Evolutionary conservation across 2,329 filamentous ascomycete species (phyloP).

Genomic region (Westerdykella aurantiaca): DNA sequence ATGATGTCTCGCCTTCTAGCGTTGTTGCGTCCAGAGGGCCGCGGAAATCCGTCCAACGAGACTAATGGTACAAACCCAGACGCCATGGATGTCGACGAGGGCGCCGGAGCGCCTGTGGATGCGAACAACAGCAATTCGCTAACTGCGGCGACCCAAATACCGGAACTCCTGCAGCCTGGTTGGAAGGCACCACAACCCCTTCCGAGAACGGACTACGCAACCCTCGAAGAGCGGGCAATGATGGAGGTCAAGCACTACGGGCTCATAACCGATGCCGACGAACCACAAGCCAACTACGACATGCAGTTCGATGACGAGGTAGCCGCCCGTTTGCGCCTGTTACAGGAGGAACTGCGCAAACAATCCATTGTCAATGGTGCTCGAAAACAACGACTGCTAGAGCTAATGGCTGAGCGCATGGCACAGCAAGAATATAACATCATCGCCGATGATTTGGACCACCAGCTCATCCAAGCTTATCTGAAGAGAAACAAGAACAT

Average conservation of each 20-base stretch:
- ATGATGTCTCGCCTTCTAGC: slow-evolving; percentile 76
- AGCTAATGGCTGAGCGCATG: slow-evolving; percentile 86
- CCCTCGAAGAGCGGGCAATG: slow-evolving; percentile 85
- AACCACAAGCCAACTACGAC: slow-evolving; percentile 69
- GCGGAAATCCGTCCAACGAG: slow-evolving; percentile 53
- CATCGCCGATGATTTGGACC: slow-evolving; percentile 93
- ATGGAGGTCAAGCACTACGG: slow-evolving; percentile 88
- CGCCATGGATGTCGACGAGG: slow-evolving; percentile 43
- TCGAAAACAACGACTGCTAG: slow-evolving; percentile 77
- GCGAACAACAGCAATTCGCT: slow-evolving; percentile 35
- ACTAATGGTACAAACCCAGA: slow-evolving; percentile 48
- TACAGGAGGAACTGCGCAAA: slow-evolving; percentile 76
- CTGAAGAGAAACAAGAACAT: slow-evolving; percentile 92
- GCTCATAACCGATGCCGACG: slow-evolving; percentile 69
- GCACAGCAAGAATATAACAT: slow-evolving; percentile 95
- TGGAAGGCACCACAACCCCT: slow-evolving; percentile 72
- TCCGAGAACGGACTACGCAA: slow-evolving; percentile 71
- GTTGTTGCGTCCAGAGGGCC: slow-evolving; percentile 71
- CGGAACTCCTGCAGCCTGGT: slow-evolving; percentile 66
- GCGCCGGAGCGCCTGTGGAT: slow-evolving; percentile 28
- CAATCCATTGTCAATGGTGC: slow-evolving; percentile 85
- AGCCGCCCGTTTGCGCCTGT: slow-evolving; percentile 75
- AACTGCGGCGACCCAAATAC: slow-evolving; percentile 71
- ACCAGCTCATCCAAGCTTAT: slow-evolving; percentile 90
- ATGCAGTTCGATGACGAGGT: slow-evolving; percentile 91